A percentile compares a stretch with the other conserved stretches of the same genome.
Evolutionary conservation across 768 basidiomycete genomes (phyloP).

Genomic region (Phylloporus arenicola): DNA sequence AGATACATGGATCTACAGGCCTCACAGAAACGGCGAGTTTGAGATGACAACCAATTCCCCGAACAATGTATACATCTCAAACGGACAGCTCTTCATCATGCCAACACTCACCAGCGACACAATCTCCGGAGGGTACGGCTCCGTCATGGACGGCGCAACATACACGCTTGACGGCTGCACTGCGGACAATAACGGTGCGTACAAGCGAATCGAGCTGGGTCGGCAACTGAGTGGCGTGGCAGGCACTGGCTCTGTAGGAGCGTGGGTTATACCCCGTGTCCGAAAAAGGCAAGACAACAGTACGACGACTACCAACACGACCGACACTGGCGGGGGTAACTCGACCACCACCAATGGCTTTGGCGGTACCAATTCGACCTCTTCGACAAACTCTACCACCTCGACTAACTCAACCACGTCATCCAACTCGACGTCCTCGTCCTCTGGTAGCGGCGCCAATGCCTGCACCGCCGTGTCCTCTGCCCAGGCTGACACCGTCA

Average conservation of each 20-base stretch:
- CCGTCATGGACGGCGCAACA: conserved; percentile 37
- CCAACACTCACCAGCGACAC: conserved; percentile 53
- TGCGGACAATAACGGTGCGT: conserved; percentile 4
- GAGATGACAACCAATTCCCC: conserved; percentile 44
- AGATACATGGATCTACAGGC: conserved; percentile 3
- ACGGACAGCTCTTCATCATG: conserved; percentile 53
- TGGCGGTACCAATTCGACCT: conserved; percentile 8
- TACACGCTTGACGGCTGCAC: conserved; percentile 37
- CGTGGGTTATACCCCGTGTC: conserved; percentile 8
- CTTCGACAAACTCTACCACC: conserved; percentile 17
- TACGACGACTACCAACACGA: background rate
- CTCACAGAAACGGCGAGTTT: conserved; percentile 45
- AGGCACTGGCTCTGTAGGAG: conserved; percentile 16
- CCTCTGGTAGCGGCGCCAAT: conserved; percentile 13
- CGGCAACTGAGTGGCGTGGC: background rate
- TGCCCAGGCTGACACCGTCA: conserved; percentile 27
- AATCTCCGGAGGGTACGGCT: conserved; percentile 31
- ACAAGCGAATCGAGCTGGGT: no score
- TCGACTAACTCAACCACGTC: conserved; percentile 21
- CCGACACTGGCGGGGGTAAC: background rate
- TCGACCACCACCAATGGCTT: conserved; percentile 2
- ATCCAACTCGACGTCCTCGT: conserved; percentile 22
- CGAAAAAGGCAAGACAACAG: conserved; percentile 26
- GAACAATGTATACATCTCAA: conserved; percentile 40
- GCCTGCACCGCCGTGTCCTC: conserved; percentile 43